Conservation (phyloP, 208 protist genomes). For the Endotrypanum monterogeii region DNA sequence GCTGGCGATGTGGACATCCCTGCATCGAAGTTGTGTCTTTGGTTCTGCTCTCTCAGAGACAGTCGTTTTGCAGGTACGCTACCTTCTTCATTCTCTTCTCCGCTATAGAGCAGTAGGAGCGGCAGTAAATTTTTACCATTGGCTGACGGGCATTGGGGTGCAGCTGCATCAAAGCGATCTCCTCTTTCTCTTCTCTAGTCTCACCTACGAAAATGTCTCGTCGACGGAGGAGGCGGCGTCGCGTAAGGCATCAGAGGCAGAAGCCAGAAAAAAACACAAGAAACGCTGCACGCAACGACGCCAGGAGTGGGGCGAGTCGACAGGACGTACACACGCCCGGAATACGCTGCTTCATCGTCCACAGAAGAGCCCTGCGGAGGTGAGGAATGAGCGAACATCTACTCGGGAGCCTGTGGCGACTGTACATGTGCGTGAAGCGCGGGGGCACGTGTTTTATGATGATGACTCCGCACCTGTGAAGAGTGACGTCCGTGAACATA, state of each 20-base stretch:
- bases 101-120: conserved; percentile 61
- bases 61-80: conserved; percentile 62
- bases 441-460: background rate
- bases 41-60: conserved; percentile 75
- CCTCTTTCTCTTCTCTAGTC: conserved; percentile 62
- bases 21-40: conserved; percentile 77
- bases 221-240: conserved; percentile 21
- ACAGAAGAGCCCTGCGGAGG: background rate
- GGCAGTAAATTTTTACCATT: conserved; percentile 68
- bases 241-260: conserved; percentile 23
- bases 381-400: too few species aligned
- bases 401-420: background rate
- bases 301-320: conserved; percentile 1
- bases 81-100: conserved; percentile 74
- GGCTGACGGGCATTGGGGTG: conserved; percentile 66
- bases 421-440: background rate
- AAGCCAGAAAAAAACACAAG: conserved; percentile 29
- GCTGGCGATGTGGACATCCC: conserved; percentile 81
- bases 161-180: conserved; percentile 73
- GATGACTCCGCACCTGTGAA: background rate
- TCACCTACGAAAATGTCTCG: conserved; percentile 73
- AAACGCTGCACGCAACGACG: conserved; percentile 14
- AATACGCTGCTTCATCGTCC: background rate
- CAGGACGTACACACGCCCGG: background rate
- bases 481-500: background rate